Evolutionary conservation across 2,329 filamentous ascomycete species (phyloP).

Genomic region (Pseudophaeomoniella oleicola): DNA sequence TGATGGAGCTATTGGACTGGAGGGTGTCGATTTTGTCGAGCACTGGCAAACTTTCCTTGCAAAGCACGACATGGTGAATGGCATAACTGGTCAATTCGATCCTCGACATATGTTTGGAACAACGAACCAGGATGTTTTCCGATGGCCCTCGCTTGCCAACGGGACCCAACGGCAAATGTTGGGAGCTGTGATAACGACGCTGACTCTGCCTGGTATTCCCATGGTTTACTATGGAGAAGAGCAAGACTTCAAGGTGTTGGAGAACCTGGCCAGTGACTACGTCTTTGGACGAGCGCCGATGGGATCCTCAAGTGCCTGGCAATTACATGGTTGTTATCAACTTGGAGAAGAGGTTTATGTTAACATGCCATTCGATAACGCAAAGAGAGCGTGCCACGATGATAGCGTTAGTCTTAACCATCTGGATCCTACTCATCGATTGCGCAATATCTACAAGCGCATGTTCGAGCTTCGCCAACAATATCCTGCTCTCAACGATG

Average conservation of each 20-base stretch:
- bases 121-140: slow-evolving; percentile 41
- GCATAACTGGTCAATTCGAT: slow-evolving; percentile 36
- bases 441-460: slow-evolving; percentile 35
- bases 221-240: slow-evolving; percentile 40
- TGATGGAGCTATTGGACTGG: slow-evolving; percentile 19
- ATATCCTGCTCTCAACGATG: slow-evolving; percentile 37
- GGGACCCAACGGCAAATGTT: slow-evolving; percentile 36
- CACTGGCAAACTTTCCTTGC: slow-evolving; percentile 31
- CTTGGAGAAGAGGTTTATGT: slow-evolving; percentile 33
- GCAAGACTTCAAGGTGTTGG: slow-evolving; percentile 39
- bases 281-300: slow-evolving; percentile 36
- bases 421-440: slow-evolving; percentile 36
- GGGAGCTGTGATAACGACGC: slow-evolving; percentile 33
- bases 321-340: slow-evolving; percentile 40
- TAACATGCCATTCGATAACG: slow-evolving; percentile 33
- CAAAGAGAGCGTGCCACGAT: slow-evolving; percentile 34
- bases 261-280: slow-evolving; percentile 41
- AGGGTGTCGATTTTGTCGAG: slow-evolving; percentile 23
- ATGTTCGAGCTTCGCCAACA: slow-evolving; percentile 35
- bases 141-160: slow-evolving; percentile 37
- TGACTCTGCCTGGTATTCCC: slow-evolving; percentile 37
- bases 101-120: slow-evolving; percentile 40
- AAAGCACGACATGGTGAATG: slow-evolving; percentile 36
- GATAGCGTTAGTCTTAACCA: slow-evolving; percentile 36
- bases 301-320: slow-evolving; percentile 37